These are phyloP conservation scores for Fusarium transvaalense DNA, from an alignment of 2,329 filamentous ascomycete genomes.

Conservation along the genomic window DNA sequence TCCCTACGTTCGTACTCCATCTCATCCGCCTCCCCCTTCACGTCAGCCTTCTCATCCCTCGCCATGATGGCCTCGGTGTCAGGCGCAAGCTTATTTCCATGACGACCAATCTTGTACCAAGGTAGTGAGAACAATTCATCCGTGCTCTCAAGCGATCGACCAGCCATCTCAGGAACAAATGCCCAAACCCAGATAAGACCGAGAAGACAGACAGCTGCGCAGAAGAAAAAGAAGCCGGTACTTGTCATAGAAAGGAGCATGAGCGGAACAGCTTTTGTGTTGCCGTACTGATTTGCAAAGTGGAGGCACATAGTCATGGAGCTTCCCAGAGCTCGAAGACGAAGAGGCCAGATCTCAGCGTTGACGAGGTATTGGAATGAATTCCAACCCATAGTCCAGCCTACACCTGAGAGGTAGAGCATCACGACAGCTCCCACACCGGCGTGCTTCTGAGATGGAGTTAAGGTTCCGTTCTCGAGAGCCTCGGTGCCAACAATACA, in stretches of 20 bases:
- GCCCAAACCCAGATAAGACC: conserved; percentile 75
- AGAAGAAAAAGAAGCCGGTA: conserved; percentile 24
- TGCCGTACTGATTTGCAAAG: conserved; percentile 25
- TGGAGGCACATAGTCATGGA: conserved; percentile 24
- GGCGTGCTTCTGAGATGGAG: conserved; percentile 14
- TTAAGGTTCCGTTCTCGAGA: conserved; percentile 9
- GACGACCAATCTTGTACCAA: conserved; percentile 74
- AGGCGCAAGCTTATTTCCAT: conserved; percentile 47
- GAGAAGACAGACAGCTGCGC: conserved; percentile 19
- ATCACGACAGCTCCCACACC: conserved; percentile 18
- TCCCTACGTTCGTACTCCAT: not conserved
- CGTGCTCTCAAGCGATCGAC: conserved; percentile 69
- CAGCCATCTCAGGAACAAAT: conserved; percentile 74
- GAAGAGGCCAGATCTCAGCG: conserved; percentile 25
- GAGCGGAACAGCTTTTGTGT: conserved; percentile 19
- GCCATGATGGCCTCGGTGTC: conserved; percentile 25
- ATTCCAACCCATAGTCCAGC: conserved; percentile 26
- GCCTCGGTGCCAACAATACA: conserved; percentile 13
- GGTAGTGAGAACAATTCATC: conserved; percentile 73
- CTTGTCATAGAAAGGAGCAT: conserved; percentile 19
- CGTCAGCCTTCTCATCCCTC: conserved; percentile 16
- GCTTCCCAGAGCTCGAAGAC: conserved; percentile 21
- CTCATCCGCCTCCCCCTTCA: conserved; percentile 10
- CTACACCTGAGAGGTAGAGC: conserved; percentile 19
- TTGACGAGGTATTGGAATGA: conserved; percentile 20